Evolutionary conservation across 495 filamentous ascomycete genomes (phyloP), one percentile per base, ranked within the genome.

Genomic region (Haplographium delicatum): DNA sequence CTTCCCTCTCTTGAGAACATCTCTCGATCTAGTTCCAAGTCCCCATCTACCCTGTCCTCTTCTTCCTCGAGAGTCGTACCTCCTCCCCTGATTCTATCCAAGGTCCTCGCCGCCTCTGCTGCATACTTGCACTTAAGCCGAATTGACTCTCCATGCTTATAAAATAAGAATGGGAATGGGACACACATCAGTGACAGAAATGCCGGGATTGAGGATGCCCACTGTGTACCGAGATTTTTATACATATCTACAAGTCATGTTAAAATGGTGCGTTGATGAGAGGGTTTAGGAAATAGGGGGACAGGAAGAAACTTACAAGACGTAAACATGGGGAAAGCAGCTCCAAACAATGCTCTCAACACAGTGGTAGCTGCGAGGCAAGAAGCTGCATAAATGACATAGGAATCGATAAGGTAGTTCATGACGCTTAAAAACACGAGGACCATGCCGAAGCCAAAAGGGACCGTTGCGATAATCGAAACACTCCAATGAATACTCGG

Each of bases 391-490:
- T 84, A 93, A 50, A 91, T 85, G 38, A 68, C 90, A 81, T 20
- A 81, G 18, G 70, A 64, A 56, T 80, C 75, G 13, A 74, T 70
- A 10, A 81, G 64, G 48, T 81, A 81, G 52, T 87, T 88, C 33
- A 44, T 53, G 34, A 53, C 41, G 31, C 55, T 58, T 16, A 87
- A 67, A 70, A 87, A 87, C 6, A 86, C 74, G 18, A 85, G 62
- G 1, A 87, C 82, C 73, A 86, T 81, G 27, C 84, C 83, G 48
- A 86, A 85, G 2, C 84, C 87, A 57, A 91, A 89, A 4, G 85
- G 79, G 4, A 74, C 79, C 19, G 78, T 80, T 20, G 74, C 82
- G 8, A 81, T 73, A 39, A 89, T 83, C 47, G 71, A 72, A 2
- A 75, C 80, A 54, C 82, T 76, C 73, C 75, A 90, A 64, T 91